A percentile compares a stretch with the other conserved stretches of the same genome.
phyloP scores from a whole-genome alignment of 768 basidiomycete genomes.

The Cystobasidium ongulense region DNA sequence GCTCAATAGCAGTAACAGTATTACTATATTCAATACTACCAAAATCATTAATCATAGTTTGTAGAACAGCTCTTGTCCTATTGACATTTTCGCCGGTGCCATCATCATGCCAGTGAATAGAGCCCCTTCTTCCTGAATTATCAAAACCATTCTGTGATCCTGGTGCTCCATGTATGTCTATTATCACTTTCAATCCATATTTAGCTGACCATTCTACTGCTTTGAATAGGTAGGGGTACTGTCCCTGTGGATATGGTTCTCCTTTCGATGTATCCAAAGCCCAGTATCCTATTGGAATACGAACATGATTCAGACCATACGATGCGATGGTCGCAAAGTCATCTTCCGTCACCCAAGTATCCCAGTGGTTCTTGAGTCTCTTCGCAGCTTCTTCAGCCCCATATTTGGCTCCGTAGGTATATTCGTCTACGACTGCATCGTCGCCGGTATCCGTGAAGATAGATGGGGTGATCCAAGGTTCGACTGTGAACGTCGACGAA shows the following conservation, averaged over 20 bases:
- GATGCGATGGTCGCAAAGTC: slow-evolving; percentile 10
- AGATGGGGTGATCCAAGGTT: slow-evolving; percentile 72
- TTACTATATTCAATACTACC: slow-evolving; percentile 5
- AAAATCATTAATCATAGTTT: slow-evolving; percentile 30
- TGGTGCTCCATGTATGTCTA: slow-evolving; percentile 31
- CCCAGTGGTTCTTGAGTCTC: slow-evolving; percentile 26
- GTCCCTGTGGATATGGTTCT: slow-evolving; percentile 21
- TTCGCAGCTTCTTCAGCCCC: not conserved
- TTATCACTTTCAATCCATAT: slow-evolving; percentile 23
- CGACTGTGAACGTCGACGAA: slow-evolving; percentile 43
- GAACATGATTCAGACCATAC: slow-evolving; percentile 25
- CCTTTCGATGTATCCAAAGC: not conserved
- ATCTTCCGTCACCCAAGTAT: slow-evolving; percentile 31
- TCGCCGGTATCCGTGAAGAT: slow-evolving; percentile 64
- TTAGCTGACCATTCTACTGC: slow-evolving; percentile 28
- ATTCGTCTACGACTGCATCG: slow-evolving; percentile 62
- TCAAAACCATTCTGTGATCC: slow-evolving; percentile 33
- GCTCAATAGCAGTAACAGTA: slow-evolving; percentile 31
- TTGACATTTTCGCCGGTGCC: slow-evolving; percentile 25
- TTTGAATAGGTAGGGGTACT: slow-evolving; percentile 20
- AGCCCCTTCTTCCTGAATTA: slow-evolving; percentile 29
- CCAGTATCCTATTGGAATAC: slow-evolving; percentile 30
- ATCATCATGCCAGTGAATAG: slow-evolving; percentile 20
- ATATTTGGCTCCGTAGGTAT: slow-evolving; percentile 37
- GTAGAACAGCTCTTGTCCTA: slow-evolving; percentile 29